Percentiles rank a stretch among this genome's conserved stretches.
Conservation (phyloP, 2,329 filamentous ascomycete genomes). For the Colletotrichum higginsianum region DNA sequence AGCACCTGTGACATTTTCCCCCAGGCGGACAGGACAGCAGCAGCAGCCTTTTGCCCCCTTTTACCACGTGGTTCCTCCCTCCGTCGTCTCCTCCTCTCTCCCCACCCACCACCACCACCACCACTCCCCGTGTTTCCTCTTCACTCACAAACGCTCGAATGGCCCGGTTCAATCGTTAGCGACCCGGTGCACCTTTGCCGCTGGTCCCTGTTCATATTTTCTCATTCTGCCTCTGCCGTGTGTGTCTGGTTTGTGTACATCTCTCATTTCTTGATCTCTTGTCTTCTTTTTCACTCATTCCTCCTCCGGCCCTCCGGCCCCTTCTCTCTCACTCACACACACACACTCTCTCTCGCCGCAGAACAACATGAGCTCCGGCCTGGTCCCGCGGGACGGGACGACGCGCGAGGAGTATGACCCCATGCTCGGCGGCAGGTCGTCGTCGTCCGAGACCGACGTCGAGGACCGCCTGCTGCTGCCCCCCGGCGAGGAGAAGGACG, state of each 20-base stretch:
- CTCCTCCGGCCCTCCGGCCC: not conserved
- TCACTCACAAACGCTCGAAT: conserved; percentile 23
- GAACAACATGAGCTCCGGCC: conserved; percentile 26
- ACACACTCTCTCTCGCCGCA: not conserved
- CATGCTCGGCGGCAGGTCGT: conserved; percentile 36
- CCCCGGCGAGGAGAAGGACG: conserved; percentile 27
- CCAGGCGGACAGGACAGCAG: not conserved
- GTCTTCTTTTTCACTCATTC: not conserved
- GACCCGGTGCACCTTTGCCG: conserved; percentile 11
- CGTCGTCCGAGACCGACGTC: conserved; percentile 28
- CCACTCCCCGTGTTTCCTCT: conserved; percentile 18
- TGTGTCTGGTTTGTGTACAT: conserved; percentile 19
- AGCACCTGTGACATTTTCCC: conserved; percentile 4
- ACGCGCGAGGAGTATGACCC: conserved; percentile 34
- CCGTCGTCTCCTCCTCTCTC: too few species aligned
- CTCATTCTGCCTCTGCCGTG: not conserved
- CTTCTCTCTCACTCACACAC: too few species aligned
- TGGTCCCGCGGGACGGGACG: conserved; percentile 40
- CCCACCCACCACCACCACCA: too few species aligned
- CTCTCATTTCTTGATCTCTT: not conserved
- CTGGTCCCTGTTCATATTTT: conserved; percentile 15
- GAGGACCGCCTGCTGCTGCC: conserved; percentile 34
- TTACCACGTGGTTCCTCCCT: conserved; percentile 26
- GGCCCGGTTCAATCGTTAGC: conserved; percentile 20
- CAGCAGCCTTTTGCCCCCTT: conserved; percentile 31